Conservation (phyloP, 257 asterid species). For the Solanum arcanum region DNA sequence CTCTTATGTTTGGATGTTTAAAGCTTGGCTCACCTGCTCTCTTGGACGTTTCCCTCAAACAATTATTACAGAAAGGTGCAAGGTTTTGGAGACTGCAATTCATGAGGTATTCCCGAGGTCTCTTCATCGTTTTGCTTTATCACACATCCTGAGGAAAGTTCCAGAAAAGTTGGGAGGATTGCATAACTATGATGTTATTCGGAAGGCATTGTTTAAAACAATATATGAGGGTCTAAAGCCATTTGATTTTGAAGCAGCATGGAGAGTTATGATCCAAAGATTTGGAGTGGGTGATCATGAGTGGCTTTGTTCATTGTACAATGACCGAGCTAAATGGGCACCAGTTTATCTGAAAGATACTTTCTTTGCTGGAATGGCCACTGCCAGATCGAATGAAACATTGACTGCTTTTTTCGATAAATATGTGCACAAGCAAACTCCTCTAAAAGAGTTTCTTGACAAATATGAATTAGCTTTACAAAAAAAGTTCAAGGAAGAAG, state of each 20-base stretch:
- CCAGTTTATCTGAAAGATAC: conserved; percentile 64
- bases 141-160: conserved; percentile 56
- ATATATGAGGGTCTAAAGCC: conserved; percentile 60
- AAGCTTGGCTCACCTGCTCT: conserved; percentile 46
- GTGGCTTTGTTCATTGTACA: conserved; percentile 60
- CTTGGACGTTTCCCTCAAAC: conserved; percentile 50
- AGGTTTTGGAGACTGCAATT: conserved; percentile 48
- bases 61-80: conserved; percentile 63
- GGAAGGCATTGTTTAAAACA: conserved; percentile 31
- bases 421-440: conserved; percentile 70
- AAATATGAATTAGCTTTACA: conserved; percentile 71
- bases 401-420: conserved; percentile 50
- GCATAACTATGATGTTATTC: conserved; percentile 21
- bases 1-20: conserved; percentile 61
- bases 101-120: conserved; percentile 55
- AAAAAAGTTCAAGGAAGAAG: conserved; percentile 66
- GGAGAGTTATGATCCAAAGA: conserved; percentile 64
- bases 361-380: conserved; percentile 62
- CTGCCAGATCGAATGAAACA: conserved; percentile 41
- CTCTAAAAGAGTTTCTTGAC: conserved; percentile 73
- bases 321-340: conserved; percentile 58
- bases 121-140: conserved; percentile 49
- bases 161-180: conserved; percentile 80
- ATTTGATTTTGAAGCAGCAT: conserved; percentile 62
- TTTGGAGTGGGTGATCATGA: conserved; percentile 52